These are phyloP conservation scores for Yarrowia sp. DNA, from an alignment of 805 yeast species.

Conservation along the genomic window DNA sequence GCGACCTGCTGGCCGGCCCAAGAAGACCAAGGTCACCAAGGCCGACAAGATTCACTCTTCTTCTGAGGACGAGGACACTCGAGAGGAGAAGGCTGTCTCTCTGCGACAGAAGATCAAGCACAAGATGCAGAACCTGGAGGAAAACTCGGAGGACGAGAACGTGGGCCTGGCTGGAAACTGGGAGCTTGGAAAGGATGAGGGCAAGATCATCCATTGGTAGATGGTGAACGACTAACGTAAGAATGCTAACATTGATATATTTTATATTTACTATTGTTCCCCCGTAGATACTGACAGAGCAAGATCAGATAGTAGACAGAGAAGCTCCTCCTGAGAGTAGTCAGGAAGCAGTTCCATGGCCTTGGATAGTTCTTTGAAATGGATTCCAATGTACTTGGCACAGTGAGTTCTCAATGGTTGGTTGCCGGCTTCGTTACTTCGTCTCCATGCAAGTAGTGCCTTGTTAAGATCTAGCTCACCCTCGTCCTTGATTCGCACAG, in stretches of 20 bases:
- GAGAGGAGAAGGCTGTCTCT: constrained; percentile 1
- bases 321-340: neutral
- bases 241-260: constrained; percentile 19
- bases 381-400: neutral
- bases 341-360: neutral
- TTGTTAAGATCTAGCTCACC: neutral
- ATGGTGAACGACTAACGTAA: constrained; percentile 5
- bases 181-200: constrained; percentile 24
- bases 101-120: constrained; percentile 17
- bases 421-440: neutral
- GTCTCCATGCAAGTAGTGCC: neutral
- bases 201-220: constrained; percentile 21
- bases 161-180: constrained; percentile 24
- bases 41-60: constrained; percentile 16
- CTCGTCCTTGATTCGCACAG: neutral
- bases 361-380: neutral
- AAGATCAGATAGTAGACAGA: neutral
- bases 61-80: neutral
- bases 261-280: neutral
- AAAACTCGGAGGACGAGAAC: constrained; percentile 8
- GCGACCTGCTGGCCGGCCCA: constrained; percentile 16
- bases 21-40: neutral
- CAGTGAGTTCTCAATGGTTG: neutral
- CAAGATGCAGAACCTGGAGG: constrained; percentile 21
- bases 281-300: neutral